Percentiles rank a stretch among this genome's conserved stretches.
These are phyloP conservation scores for Sugiyamaella floridensis DNA, from an alignment of 805 yeast genomes.

Conservation along the genomic window DNA sequence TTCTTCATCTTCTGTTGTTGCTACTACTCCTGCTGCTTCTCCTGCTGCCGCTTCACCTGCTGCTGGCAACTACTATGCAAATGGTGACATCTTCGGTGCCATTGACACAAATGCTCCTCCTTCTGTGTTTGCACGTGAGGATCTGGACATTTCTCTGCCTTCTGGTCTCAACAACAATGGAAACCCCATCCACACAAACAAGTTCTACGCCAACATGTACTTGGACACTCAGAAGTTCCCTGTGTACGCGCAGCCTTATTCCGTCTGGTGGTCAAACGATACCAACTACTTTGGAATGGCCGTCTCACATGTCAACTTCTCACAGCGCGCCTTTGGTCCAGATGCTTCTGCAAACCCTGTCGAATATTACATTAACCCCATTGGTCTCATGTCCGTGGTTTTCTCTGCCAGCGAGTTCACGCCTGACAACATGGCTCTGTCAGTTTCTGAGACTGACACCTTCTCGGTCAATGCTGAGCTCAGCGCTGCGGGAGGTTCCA, in stretches of 20 bases:
- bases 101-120: conserved; percentile 43
- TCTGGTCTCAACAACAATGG: conserved; percentile 40
- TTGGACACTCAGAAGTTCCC: conserved; percentile 48
- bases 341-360: conserved; percentile 36
- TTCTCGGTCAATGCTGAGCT: conserved; percentile 44
- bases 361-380: conserved; percentile 50
- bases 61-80: conserved; percentile 20
- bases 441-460: conserved; percentile 41
- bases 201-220: conserved; percentile 62
- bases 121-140: conserved; percentile 40
- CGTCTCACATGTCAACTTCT: conserved; percentile 47
- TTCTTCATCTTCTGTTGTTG: not conserved
- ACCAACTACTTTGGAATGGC: conserved; percentile 49
- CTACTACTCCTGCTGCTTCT: conserved; percentile 10
- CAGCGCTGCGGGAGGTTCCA: conserved; percentile 29
- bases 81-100: conserved; percentile 42
- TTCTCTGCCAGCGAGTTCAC: conserved; percentile 48
- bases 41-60: conserved; percentile 12
- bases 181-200: conserved; percentile 58
- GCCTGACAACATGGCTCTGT: conserved; percentile 33
- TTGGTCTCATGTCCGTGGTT: conserved; percentile 47
- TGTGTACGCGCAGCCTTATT: conserved; percentile 62
- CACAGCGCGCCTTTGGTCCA: conserved; percentile 41
- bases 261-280: conserved; percentile 46
- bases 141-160: conserved; percentile 42